phyloP scores from a whole-genome alignment of 345 rosid species.

The Hevea brasiliensis region DNA sequence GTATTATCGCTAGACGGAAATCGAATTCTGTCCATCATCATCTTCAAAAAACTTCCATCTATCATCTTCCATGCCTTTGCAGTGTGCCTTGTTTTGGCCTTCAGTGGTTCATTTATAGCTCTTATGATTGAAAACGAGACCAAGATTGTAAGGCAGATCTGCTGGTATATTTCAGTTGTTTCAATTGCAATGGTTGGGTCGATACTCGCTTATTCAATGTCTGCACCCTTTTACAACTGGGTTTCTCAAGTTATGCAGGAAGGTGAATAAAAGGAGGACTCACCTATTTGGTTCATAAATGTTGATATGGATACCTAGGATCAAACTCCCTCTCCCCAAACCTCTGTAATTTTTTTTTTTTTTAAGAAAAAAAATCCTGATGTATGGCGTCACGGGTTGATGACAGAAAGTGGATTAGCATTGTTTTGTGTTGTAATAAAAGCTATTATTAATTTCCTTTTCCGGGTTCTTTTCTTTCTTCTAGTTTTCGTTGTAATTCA shows the following conservation, averaged over 20 bases:
- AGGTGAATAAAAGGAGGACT: neutral
- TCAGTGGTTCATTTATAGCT: neutral
- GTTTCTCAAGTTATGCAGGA: neutral
- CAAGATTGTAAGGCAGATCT: neutral
- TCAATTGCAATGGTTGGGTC: neutral
- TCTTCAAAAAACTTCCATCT: neutral
- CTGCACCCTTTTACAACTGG: neutral
- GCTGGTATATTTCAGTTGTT: neutral
- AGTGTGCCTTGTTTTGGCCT: neutral
- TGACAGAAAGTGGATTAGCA: too few species aligned
- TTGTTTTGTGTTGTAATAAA: too few species aligned
- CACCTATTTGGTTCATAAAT: too few species aligned
- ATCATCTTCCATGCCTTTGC: neutral
- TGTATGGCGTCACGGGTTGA: too few species aligned
- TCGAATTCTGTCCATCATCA: neutral
- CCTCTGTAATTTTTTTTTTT: too few species aligned
- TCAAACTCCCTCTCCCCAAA: too few species aligned
- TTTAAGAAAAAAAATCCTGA: too few species aligned
- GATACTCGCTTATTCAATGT: neutral
- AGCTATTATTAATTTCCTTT: too few species aligned
- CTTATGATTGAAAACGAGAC: neutral
- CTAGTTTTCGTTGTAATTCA: too few species aligned
- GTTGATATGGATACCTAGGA: too few species aligned
- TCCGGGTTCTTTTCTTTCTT: too few species aligned
- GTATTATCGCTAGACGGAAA: neutral